phyloP scores from a whole-genome alignment of 164 flowering plant genomes.

The Tetracentron sinense region DNA sequence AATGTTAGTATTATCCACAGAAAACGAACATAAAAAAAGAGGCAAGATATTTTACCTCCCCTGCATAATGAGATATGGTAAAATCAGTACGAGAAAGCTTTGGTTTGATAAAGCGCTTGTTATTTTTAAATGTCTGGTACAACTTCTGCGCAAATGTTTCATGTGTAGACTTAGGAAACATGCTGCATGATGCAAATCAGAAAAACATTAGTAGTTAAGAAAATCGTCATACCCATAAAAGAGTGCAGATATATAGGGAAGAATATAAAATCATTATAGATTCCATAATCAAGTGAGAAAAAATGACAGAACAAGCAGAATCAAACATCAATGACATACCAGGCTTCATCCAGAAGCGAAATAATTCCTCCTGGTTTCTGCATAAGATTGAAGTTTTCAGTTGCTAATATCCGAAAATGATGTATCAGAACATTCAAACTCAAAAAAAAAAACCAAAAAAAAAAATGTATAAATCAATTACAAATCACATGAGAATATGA shows the following conservation, averaged over 20 bases:
- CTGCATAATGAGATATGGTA: slow-evolving; percentile 71
- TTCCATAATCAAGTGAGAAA: not conserved
- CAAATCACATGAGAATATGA: not conserved
- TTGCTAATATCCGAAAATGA: not conserved
- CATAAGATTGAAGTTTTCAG: not conserved
- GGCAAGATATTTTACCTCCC: slow-evolving; percentile 45
- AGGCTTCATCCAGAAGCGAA: slow-evolving; percentile 76
- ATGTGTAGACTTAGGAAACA: slow-evolving; percentile 81
- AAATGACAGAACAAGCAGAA: not conserved
- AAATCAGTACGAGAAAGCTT: slow-evolving; percentile 74
- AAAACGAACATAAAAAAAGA: not conserved
- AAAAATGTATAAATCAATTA: not conserved
- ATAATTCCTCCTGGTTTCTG: slow-evolving; percentile 80
- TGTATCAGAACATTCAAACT: no score
- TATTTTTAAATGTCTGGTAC: slow-evolving; percentile 60
- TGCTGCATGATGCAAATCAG: slow-evolving; percentile 35
- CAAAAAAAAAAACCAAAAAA: no score
- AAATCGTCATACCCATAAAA: not conserved
- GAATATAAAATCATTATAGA: not conserved
- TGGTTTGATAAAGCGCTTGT: slow-evolving; percentile 74
- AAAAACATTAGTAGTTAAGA: not conserved
- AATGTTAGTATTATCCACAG: not conserved
- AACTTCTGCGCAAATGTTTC: slow-evolving; percentile 75
- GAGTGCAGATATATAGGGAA: not conserved
- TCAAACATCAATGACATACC: slow-evolving; percentile 28